A percentile compares a stretch with the other conserved stretches of the same genome.
Conservation (phyloP, 2,329 filamentous ascomycete species). For the Clathrospora elynae region DNA sequence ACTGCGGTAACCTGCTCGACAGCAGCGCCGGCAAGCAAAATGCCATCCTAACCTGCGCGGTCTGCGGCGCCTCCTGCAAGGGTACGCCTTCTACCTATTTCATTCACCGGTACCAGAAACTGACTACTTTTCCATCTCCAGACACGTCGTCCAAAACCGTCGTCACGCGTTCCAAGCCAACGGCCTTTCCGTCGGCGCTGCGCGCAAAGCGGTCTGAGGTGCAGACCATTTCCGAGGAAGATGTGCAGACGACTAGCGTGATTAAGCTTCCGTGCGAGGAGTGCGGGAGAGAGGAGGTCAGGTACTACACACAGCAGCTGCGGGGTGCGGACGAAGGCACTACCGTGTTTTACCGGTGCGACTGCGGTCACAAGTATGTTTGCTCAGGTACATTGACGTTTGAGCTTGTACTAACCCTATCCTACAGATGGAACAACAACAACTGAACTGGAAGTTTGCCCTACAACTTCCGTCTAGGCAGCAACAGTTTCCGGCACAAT, state of each 20-base stretch:
- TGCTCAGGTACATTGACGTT: conserved; percentile 2
- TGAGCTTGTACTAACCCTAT: conserved; percentile 27
- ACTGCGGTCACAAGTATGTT: conserved; percentile 81
- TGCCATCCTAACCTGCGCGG: conserved; percentile 78
- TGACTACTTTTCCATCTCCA: conserved; percentile 15
- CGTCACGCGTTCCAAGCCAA: conserved; percentile 81
- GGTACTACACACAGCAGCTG: conserved; percentile 82
- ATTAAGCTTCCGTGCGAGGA: conserved; percentile 75
- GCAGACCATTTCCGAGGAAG: conserved; percentile 77
- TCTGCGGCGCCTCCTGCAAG: conserved; percentile 84
- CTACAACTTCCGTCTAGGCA: conserved; percentile 25
- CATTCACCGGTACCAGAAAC: not conserved
- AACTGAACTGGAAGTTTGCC: conserved; percentile 58
- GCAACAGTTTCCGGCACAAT: conserved; percentile 67
- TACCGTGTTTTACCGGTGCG: conserved; percentile 87
- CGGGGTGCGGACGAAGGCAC: conserved; percentile 94
- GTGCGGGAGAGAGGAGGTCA: conserved; percentile 81
- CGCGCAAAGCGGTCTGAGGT: conserved; percentile 85
- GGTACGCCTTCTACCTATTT: conserved; percentile 57
- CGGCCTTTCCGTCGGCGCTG: conserved; percentile 87
- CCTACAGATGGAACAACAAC: conserved; percentile 60
- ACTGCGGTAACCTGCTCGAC: conserved; percentile 89
- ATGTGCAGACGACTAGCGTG: conserved; percentile 73
- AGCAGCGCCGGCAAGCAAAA: conserved; percentile 76
- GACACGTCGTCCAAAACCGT: conserved; percentile 67